Base-by-base conservation (phyloP, 768 basidiomycete species). In the Tricholoma matsutake region DNA sequence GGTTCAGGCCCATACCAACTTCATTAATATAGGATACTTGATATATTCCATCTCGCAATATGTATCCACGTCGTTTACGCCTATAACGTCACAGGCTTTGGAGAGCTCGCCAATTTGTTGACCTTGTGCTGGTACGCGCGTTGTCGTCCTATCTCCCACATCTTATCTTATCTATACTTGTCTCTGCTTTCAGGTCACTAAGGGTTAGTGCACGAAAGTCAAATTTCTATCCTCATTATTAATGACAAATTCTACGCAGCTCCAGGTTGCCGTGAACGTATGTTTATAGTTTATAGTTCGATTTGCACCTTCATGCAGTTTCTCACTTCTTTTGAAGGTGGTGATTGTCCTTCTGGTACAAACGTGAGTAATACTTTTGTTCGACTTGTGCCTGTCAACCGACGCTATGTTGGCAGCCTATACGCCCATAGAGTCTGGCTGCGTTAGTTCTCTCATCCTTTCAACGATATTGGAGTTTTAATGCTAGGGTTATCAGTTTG, bases 341-440 rank as follows among this genome's bases (percentile, higher is more conserved):
- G 60, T 81, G 4, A 75, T 82, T 29, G 72, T 81, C 34, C 63
- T 82, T 2, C 59, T 81, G 25, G 80, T 82, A 1, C 81, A 81
- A 67, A 73, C 72, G 78, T 79, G 60, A 61, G 76, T 70, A 6
- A 34, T 55, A 55, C 35, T 13, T 18, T 52, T 57, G 8, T 13
- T 22, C 18, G 45, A 34, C n/a, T 52, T 14, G 31, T 32, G 39
- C 28, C 29, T 18, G 6, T 25, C 16, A 29, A n/a, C 60, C 53
- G 32, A 56, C n/a, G 22, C 22, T 13, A 6, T 34, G 49, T 53
- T 22, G 18, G 14, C 37, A 81, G 81, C 61, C 63, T 81, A 22
- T 83, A 83, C 51, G 73, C 79, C 6, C 72, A 73, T 59, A 76
- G 81, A 3, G 77, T 81, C 7, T 82, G 80, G 80, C 68, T 78